These are phyloP conservation scores for Fusarium zealandicum DNA, from an alignment of 2,329 filamentous ascomycete genomes.

Conservation along the genomic window DNA sequence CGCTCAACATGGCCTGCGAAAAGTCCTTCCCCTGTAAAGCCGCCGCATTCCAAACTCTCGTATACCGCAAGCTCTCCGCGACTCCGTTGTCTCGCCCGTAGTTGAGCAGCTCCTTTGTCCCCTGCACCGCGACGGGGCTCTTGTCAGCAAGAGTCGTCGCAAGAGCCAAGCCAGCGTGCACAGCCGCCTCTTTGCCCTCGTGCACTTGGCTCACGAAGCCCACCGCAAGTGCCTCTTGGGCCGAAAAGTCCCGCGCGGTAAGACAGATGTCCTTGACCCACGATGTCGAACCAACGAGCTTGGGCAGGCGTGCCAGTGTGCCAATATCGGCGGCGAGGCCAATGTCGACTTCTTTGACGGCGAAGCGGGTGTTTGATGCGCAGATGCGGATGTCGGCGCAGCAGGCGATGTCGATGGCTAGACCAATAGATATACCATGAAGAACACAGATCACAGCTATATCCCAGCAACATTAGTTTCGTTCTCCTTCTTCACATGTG, in stretches of 20 bases:
- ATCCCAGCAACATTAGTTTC: conserved; percentile 27
- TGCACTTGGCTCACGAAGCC: conserved; percentile 75
- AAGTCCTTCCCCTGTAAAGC: conserved; percentile 85
- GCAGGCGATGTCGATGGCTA: conserved; percentile 77
- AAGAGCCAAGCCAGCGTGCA: conserved; percentile 68
- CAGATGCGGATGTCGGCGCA: conserved; percentile 76
- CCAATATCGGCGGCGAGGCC: conserved; percentile 82
- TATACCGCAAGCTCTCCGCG: conserved; percentile 82
- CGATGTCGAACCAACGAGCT: conserved; percentile 71
- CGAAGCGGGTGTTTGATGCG: conserved; percentile 65
- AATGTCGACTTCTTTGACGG: conserved; percentile 85
- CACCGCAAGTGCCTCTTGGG: conserved; percentile 71
- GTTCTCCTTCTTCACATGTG: background rate
- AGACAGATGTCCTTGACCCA: conserved; percentile 84
- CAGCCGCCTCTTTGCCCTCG: conserved; percentile 66
- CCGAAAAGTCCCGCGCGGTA: conserved; percentile 72
- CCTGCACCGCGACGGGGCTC: conserved; percentile 86
- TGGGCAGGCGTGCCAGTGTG: conserved; percentile 75
- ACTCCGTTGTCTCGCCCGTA: conserved; percentile 80
- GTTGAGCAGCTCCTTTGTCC: conserved; percentile 87
- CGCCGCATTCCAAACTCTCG: conserved; percentile 84
- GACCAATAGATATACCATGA: conserved; percentile 79
- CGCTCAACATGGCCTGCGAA: conserved; percentile 74
- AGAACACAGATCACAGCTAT: conserved; percentile 81
- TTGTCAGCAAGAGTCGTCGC: conserved; percentile 75